Evolutionary conservation across 2,329 filamentous ascomycete species (phyloP), one percentile per base, ranked within the genome.

Genomic region (Aureobasidium sp.): DNA sequence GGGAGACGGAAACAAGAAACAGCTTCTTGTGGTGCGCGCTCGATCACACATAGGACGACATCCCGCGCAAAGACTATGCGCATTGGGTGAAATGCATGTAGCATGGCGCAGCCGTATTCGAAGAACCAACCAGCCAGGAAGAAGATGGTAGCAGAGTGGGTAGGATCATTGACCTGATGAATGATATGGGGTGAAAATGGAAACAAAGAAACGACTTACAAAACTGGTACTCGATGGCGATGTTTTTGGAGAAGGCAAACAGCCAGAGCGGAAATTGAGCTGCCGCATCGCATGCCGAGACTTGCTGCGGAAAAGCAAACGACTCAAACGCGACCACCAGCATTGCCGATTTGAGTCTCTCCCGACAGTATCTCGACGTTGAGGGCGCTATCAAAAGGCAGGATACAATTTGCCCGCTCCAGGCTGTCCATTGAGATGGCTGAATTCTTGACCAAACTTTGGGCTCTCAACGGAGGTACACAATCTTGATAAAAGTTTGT

Each of bases 231-330:
- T 55, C 27, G 36, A 41, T 42, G 22, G 37, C 4, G 37, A 55
- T 29, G 58, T 61, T 17, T 20, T 51, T 25, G 15, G n/a, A 36
- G 27, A n/a, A 29, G 27, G 25, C 11, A 34, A 49, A 34, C 31
- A 29, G 27, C 8, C 45, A 48, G 39, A 36, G 41, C 9, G 22
- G 12, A 44, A 39, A 15, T 42, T 25, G 42, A 22, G 4, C 15
- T 51, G n/a, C 31, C 31, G 42, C 41, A 42, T 42, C 20, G 31
- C 20, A 41, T 36, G 51, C 51, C 51, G 51, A 55, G 51, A 14
- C 51, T 3, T 42, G 51, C n/a, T 27, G 15, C 49, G 37, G 52
- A 37, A 22, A 36, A 45, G 53, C 53, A 57, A 57, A 57, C 53
- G 53, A 57, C 53, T 34, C 53, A 57, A 55, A 57, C 53, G 39